These are phyloP conservation scores for Metschnikowia similis DNA, from an alignment of 805 yeast genomes.

Conservation along the genomic window DNA sequence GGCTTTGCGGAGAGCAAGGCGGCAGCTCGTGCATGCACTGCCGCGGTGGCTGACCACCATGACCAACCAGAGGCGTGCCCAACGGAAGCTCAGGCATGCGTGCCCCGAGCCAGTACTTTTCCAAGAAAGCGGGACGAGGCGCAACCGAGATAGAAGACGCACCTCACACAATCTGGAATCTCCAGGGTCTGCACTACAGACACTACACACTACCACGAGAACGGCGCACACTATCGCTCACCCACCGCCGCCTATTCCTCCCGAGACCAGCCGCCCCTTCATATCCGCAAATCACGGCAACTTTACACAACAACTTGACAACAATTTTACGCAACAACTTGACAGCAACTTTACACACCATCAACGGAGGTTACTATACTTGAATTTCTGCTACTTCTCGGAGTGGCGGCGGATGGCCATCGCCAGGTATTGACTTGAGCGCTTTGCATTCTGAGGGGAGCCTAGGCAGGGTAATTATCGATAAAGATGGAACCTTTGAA, in stretches of 20 bases:
- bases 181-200: background rate
- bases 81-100: background rate
- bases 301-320: background rate
- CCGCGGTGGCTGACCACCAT: background rate
- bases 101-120: background rate
- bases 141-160: conserved; percentile 1
- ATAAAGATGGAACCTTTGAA: no score
- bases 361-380: no score
- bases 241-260: background rate
- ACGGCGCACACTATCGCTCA: no score
- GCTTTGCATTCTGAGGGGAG: no score
- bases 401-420: no score
- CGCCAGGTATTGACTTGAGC: no score
- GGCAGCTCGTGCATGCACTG: conserved; percentile 3
- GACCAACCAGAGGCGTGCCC: background rate
- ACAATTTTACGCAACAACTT: no score
- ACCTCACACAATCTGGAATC: background rate
- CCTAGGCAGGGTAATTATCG: no score
- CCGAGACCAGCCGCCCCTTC: background rate
- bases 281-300: background rate
- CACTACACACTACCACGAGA: background rate
- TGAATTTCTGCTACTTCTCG: no score
- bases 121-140: background rate
- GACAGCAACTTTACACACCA: no score
- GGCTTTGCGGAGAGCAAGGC: background rate